Evolutionary conservation across 1,284 basidiomycete genomes (phyloP).

Genomic region (Boletus sp.): DNA sequence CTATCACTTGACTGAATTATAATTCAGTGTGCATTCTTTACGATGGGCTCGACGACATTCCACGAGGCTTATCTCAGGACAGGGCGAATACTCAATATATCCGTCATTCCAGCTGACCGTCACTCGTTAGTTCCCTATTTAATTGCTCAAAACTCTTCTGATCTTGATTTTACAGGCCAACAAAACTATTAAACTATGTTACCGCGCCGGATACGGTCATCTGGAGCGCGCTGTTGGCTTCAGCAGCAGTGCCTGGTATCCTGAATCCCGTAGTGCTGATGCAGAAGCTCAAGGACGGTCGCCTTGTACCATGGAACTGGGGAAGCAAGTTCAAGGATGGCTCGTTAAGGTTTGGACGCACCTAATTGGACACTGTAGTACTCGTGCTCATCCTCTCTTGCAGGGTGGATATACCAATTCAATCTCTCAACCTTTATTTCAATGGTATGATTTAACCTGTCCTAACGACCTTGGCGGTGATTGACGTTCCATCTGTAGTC

Average conservation of each 20-base stretch:
- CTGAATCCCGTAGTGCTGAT: conserved; percentile 89
- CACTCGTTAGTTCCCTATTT: conserved; percentile 69
- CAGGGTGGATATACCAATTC: conserved; percentile 93
- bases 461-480: not conserved
- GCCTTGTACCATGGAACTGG: conserved; percentile 92
- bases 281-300: conserved; percentile 88
- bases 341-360: conserved; percentile 63
- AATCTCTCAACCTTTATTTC: conserved; percentile 91
- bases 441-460: conserved; percentile 57
- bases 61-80: conserved; percentile 94
- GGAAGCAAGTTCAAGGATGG: conserved; percentile 94
- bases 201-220: conserved; percentile 91
- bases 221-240: conserved; percentile 79
- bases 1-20: not conserved
- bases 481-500: conserved; percentile 51
- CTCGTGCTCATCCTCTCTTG: conserved; percentile 4
- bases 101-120: conserved; percentile 93
- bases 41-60: conserved; percentile 94
- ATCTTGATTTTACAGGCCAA: conserved; percentile 61
- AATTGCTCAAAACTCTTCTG: conserved; percentile 12
- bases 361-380: not conserved
- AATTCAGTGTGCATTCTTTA: conserved; percentile 77
- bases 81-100: conserved; percentile 92
- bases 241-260: conserved; percentile 85
- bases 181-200: conserved; percentile 94